Conservation (phyloP, 2,329 filamentous ascomycete genomes). For the Furcasterigmium sp. region DNA sequence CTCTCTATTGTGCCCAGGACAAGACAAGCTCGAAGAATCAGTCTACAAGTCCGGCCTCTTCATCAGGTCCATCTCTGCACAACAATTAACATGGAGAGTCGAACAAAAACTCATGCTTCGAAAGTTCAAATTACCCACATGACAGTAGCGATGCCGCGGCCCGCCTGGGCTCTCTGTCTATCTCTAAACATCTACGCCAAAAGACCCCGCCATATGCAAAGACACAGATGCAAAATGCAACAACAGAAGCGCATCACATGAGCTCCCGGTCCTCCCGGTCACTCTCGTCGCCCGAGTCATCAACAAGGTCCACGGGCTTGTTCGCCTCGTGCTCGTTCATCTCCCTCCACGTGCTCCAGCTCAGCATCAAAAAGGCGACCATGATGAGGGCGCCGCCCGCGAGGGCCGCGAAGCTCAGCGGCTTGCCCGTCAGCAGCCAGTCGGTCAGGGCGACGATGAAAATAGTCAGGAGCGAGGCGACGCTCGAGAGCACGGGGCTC, state of each 20-base stretch:
- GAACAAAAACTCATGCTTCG: no score
- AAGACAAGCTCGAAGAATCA: no score
- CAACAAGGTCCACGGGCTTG: conserved; percentile 39
- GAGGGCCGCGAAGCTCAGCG: conserved; percentile 69
- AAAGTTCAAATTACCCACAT: no score
- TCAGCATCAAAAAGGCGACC: conserved; percentile 77
- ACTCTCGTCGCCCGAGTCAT: conserved; percentile 37
- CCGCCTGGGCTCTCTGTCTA: background rate
- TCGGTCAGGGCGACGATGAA: conserved; percentile 93
- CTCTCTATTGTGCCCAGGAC: no score
- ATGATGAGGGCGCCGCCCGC: conserved; percentile 84
- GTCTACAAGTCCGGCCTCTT: no score
- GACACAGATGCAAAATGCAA: background rate
- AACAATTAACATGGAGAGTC: no score
- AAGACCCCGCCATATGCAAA: background rate
- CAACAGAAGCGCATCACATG: background rate
- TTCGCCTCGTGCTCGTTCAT: conserved; percentile 78
- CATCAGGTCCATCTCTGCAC: no score
- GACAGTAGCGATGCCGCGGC: no score
- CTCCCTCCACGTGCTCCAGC: conserved; percentile 88
- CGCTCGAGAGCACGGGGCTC: conserved; percentile 84
- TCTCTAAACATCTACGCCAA: background rate
- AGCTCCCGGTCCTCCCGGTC: conserved; percentile 34
- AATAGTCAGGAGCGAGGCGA: conserved; percentile 90
- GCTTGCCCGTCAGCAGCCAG: conserved; percentile 76